phyloP scores from a whole-genome alignment of 805 yeast genomes.

The Candida mattraensis region DNA sequence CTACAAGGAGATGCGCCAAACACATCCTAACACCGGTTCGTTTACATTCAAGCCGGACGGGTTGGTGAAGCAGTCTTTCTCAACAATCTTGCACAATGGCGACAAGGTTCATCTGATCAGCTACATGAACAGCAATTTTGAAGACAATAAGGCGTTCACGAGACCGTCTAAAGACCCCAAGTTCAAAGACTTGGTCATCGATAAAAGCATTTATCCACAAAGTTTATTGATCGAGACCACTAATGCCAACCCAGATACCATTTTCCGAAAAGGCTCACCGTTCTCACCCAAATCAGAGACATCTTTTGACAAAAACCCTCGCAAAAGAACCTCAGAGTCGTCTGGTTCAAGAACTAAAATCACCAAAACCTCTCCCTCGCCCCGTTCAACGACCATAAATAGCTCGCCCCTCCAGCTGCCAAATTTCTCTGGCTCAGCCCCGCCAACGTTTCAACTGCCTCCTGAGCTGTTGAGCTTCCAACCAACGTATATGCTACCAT shows the following conservation, averaged over 20 bases:
- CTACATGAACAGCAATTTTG: constrained; percentile 36
- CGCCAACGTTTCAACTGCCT: neutral
- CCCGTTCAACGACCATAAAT: too few species aligned
- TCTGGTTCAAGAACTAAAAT: too few species aligned
- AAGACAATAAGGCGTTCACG: constrained; percentile 19
- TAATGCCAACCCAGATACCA: too few species aligned
- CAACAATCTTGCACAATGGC: constrained; percentile 51
- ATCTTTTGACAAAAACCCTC: too few species aligned
- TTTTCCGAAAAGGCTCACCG: too few species aligned
- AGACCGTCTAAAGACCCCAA: constrained; percentile 48
- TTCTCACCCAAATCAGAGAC: too few species aligned
- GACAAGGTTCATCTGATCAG: constrained; percentile 62
- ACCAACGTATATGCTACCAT: too few species aligned
- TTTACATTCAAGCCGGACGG: constrained; percentile 50
- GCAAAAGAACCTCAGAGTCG: too few species aligned
- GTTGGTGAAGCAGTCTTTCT: constrained; percentile 62
- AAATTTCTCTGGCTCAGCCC: too few species aligned
- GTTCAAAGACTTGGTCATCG: constrained; percentile 28
- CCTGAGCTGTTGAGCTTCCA: neutral
- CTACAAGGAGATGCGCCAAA: constrained; percentile 58
- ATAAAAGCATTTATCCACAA: constrained; percentile 23
- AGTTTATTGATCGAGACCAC: too few species aligned
- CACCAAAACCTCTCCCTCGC: too few species aligned
- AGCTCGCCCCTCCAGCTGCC: too few species aligned
- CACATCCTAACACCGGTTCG: constrained; percentile 26